These are phyloP conservation scores for Candida pseudoviswanathii DNA, from an alignment of 1,139 yeast genomes.

Conservation along the genomic window DNA sequence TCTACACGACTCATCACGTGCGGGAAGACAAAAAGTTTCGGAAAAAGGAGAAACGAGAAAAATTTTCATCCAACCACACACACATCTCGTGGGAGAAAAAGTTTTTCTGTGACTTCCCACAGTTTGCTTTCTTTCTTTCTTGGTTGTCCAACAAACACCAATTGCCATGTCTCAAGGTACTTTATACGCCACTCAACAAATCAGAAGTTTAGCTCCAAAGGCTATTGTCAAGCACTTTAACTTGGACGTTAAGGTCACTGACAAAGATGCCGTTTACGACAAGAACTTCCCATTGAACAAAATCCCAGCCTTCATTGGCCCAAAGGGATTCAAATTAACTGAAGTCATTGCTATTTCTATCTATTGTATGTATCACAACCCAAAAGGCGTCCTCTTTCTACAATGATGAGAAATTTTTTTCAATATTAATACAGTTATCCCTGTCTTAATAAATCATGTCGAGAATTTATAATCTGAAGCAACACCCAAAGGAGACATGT, in stretches of 20 bases:
- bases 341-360: conserved; percentile 76
- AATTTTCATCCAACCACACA: background rate
- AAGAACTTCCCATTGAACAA: conserved; percentile 69
- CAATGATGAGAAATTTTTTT: conserved; percentile 56
- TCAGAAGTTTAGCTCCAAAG: conserved; percentile 52
- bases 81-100: too few relatives aligned
- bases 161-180: conserved; percentile 55
- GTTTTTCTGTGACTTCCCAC: background rate
- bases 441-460: conserved; percentile 86
- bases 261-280: conserved; percentile 46
- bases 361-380: conserved; percentile 38
- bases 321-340: conserved; percentile 76
- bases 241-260: conserved; percentile 66
- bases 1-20: background rate
- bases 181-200: conserved; percentile 52
- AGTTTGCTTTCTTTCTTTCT: background rate
- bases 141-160: background rate
- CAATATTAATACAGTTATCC: conserved; percentile 75
- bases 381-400: background rate
- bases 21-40: background rate
- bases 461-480: conserved; percentile 58
- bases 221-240: conserved; percentile 71
- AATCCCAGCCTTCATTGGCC: conserved; percentile 79
- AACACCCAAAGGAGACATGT: background rate
- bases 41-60: background rate